Base-by-base conservation (phyloP, 805 yeast species). In the Candida namnaoensis region DNA sequence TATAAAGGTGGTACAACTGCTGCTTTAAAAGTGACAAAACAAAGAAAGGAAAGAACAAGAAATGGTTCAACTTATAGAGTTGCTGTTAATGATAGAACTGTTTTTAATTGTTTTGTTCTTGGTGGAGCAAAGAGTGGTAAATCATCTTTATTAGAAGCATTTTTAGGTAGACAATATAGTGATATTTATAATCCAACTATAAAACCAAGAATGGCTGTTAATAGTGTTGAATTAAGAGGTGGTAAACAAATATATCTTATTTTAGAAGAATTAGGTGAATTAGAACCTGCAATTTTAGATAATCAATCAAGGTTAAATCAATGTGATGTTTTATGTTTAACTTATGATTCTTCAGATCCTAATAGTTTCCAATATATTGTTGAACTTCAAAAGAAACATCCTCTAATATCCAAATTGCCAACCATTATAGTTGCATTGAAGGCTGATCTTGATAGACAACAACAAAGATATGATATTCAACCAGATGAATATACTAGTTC, bases 301-400 rank as follows among this genome's bases (percentile, higher is more conserved):
- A 87, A 90, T 56, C 71, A 70, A 33, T 57, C 65, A 13, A 71
- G 88, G 40, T 59, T 91, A 9, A 86, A 83, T 41, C 83, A 82
- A 40, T 93, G 98, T 62, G 99, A 93, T 58, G 95, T 88, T 3
- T 57, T 93, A 1, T 93, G 98, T 60, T 72, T 85, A 54, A 73
- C 88, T 0, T 93, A 93, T 60, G 99, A 93, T 57, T 88, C 97
- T 0, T 82, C 96, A 0, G 97, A 93, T 56, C 97, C 99, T 0
- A 95, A 91, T 42, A 86, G 95, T 36, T 93, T 93, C 59, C 85
- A 88, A 41, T 79, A 85, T 56, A 64, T 90, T 40, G 82, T 84
- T 26, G 83, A 83, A 15, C 58, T 90, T n/a, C 65, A 88, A 12
- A 65, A 71, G 28, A 71, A 66, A 47, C 78, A 82, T 52, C 74